Evolutionary conservation across 2,329 filamentous ascomycete genomes (phyloP), one percentile per base, ranked within the genome.

Genomic region (Diaporthe aspalathi): DNA sequence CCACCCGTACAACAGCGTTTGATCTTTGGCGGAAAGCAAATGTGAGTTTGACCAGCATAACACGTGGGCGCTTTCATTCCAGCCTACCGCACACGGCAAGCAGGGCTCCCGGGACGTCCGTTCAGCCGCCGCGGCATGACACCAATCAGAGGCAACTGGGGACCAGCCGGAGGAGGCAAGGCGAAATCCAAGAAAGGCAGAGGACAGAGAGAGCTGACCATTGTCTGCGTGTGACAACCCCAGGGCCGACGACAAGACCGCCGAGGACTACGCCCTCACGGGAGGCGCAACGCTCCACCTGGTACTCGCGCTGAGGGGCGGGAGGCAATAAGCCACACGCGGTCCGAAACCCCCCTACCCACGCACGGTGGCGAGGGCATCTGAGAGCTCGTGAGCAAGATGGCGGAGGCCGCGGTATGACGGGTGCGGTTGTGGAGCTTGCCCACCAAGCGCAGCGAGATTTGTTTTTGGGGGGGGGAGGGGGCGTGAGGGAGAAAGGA

Each of bases 21-120:
- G 75, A 99, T 99, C 79, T 98, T 92, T 80, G 94, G 95, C 68
- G 96, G 96, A 79, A 99, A 99, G 87, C 96, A 99, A 82, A 98
- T 99, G 96, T 98, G 84, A 73, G 86, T 81, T 2, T 11, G 3
- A 17, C n/a, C 38, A 8, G 8, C 8, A 35, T 24, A 29, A 17
- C 4, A 14, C 20, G 27, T 3, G 8, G 3, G 27, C 12, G 12
- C 14, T 3, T 40, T 5, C 38, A 2, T 16, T 38, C 27, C 20
- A 38, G 6, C 22, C 66, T 24, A 27, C 40, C 29, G 29, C 27
- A 16, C 29, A n/a, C 32, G 45, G 11, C 9, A 22, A 32, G 24
- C 49, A 29, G 16, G 17, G 7, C 20, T n/a, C 7, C 9, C 45
- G 12, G 27, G 20, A 22, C 5, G 40, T 11, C 8, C 9, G 52